Conservation (phyloP, 2,329 filamentous ascomycete genomes). For the Aspergillus hortae region DNA sequence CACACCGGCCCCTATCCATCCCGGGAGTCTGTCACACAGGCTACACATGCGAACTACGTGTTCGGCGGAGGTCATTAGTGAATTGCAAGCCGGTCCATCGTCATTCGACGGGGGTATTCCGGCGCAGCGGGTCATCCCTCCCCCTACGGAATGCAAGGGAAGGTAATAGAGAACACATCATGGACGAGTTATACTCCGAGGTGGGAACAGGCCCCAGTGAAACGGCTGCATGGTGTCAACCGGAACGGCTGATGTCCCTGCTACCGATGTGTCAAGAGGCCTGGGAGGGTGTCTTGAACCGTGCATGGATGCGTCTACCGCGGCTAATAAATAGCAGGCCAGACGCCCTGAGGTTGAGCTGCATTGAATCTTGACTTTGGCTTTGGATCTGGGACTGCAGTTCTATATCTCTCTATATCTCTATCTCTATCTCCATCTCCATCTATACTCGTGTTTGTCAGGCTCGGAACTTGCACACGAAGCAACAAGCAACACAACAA, state of each 20-base stretch:
- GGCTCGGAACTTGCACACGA: no score
- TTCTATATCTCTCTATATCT: no score
- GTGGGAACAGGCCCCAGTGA: no score
- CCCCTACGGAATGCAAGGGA: constrained; percentile 4
- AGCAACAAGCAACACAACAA: no score
- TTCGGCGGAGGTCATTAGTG: neutral
- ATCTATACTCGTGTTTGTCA: no score
- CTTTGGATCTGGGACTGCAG: no score
- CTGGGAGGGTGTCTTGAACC: neutral
- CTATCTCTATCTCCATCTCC: no score
- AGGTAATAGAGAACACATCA: neutral
- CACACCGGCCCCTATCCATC: neutral
- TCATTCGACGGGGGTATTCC: neutral
- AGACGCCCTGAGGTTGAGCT: neutral
- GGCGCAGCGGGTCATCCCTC: neutral
- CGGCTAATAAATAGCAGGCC: neutral
- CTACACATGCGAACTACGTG: constrained; percentile 6
- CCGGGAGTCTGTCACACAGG: constrained; percentile 4
- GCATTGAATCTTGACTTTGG: neutral
- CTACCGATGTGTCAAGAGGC: neutral
- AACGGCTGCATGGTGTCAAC: no score
- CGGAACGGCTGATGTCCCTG: no score
- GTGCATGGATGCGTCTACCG: neutral
- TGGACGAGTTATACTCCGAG: neutral
- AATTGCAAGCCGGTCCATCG: neutral